These are phyloP conservation scores for Scytalidium sp. DNA, from an alignment of 2,329 filamentous ascomycete species.

Conservation along the genomic window DNA sequence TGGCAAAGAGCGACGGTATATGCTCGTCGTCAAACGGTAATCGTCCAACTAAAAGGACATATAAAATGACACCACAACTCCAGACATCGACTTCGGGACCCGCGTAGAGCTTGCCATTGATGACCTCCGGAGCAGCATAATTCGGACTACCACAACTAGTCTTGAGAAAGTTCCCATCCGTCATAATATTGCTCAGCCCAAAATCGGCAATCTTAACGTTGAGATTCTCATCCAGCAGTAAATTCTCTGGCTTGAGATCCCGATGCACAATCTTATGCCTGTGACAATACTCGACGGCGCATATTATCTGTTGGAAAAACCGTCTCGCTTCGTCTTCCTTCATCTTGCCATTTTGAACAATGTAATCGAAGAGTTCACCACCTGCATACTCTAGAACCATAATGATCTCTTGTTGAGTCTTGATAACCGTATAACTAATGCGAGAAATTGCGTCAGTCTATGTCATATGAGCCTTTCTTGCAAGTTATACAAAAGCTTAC, in stretches of 20 bases:
- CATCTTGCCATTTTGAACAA: conserved; percentile 90
- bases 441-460: conserved; percentile 14
- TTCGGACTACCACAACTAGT: conserved; percentile 98
- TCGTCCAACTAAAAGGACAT: conserved; percentile 75
- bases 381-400: conserved; percentile 99
- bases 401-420: conserved; percentile 89
- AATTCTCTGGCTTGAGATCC: conserved; percentile 95
- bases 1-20: conserved; percentile 95
- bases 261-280: conserved; percentile 98
- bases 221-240: conserved; percentile 89
- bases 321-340: conserved; percentile 88
- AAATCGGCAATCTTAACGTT: conserved; percentile 99
- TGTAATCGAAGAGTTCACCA: conserved; percentile 96
- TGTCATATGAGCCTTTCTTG: neutral
- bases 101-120: conserved; percentile 95
- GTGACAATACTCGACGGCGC: conserved; percentile 98
- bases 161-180: conserved; percentile 97
- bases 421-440: conserved; percentile 88
- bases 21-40: conserved; percentile 98
- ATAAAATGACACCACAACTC: conserved; percentile 92
- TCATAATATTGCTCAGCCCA: conserved; percentile 99
- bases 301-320: conserved; percentile 99
- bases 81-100: conserved; percentile 98
- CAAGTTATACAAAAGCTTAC: conserved; percentile 44
- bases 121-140: conserved; percentile 96